These are phyloP conservation scores for Corchorus capsularis DNA, from an alignment of 345 rosid species.

Conservation along the genomic window DNA sequence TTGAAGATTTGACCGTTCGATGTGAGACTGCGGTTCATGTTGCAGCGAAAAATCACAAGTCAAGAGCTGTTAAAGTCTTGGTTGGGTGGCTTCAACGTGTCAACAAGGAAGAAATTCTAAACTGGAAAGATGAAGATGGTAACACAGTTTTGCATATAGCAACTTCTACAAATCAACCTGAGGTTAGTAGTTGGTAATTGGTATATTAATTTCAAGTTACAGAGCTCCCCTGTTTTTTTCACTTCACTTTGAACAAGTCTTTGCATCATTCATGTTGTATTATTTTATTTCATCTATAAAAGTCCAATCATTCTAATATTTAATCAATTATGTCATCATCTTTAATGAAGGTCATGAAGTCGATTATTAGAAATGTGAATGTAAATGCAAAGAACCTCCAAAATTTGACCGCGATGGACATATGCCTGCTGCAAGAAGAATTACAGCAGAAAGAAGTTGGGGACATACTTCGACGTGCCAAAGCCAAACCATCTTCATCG, in stretches of 20 bases:
- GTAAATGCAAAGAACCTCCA: too few relatives aligned
- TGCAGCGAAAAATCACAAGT: constrained; percentile 22
- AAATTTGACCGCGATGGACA: too few relatives aligned
- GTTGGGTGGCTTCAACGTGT: constrained; percentile 33
- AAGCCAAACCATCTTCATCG: constrained; percentile 19
- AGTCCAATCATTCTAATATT: too few relatives aligned
- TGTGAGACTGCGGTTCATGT: constrained; percentile 37
- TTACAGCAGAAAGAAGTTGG: neutral
- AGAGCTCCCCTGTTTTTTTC: neutral
- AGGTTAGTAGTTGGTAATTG: constrained; percentile 14
- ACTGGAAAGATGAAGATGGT: constrained; percentile 44
- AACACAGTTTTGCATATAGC: constrained; percentile 42
- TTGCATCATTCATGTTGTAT: neutral
- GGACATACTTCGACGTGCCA: constrained; percentile 2
- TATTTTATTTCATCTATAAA: too few relatives aligned
- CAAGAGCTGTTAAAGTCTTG: constrained; percentile 22
- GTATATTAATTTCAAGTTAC: too few relatives aligned
- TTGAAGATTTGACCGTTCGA: constrained; percentile 33
- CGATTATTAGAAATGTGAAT: neutral
- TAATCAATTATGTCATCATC: neutral
- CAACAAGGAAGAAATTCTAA: constrained; percentile 26
- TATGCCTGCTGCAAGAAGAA: neutral
- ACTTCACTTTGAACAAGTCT: neutral
- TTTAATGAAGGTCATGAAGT: constrained; percentile 26
- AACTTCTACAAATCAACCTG: constrained; percentile 19